Base-by-base conservation (phyloP, 306 rosid species). In the Cicer pinnatifidum region DNA sequence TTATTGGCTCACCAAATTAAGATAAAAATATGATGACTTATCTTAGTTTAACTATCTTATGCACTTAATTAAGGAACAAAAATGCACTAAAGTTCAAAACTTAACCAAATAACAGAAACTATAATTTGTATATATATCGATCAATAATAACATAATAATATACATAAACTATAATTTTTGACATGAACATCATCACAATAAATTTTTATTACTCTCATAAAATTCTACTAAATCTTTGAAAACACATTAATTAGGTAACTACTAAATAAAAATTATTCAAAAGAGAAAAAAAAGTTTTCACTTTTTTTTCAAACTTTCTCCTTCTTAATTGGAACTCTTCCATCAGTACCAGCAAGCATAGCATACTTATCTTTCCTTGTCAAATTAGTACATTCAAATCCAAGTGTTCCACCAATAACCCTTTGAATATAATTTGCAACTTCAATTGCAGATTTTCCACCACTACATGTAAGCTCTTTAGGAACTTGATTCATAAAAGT, bases 281-380 rank as follows among this genome's bases (percentile, higher is more conserved):
- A 38, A 13, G 67, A 37, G 60, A 17, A 53, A 15, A 11, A 58
- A 58, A 2, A 12, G 51, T 71, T 50, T 1, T 47, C 75, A 80
- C 65, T 65, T 44, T 56, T 44, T 56, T 6, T 15, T 6, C 17
- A 85, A 63, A 74, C 83, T 37, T 90, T 76, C 15, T 79, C 86
- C 65, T 90, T 88, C 71, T 83, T 85, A 6, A 72, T 10, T 19
- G 81, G 60, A 84, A 94, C 96, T 3, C 75, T 73, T 6, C 99
- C 99, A 81, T 94, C 97, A 12, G 99, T 91, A 33, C 97, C 99
- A 0, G 91, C 95, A 71, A 94, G 84, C 72, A 87, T 81, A 0
- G 90, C 88, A 61, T 94, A 94, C 84, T 94, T 94, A 50, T 91
- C 90, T 78, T 88, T 94, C 86, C 99, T 85, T 0, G 99, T 91